Conservation (phyloP, 2,329 filamentous ascomycete species). For the Neofusicoccum laricinum region DNA sequence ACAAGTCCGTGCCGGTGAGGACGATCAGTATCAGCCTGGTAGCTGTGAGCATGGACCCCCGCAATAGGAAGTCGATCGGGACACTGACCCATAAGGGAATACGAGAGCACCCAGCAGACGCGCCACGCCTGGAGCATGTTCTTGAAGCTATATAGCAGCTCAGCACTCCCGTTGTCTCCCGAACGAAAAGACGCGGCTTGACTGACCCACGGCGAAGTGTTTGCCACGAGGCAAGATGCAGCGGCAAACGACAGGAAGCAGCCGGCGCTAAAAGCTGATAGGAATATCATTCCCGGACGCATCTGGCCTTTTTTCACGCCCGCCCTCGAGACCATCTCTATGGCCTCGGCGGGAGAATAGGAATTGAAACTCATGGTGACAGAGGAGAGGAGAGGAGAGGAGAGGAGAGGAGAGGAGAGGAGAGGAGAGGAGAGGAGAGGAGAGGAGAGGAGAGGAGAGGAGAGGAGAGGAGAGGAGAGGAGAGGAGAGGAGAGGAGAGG, state of each 20-base stretch:
- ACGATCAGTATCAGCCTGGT: conserved; percentile 21
- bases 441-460: background rate
- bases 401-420: background rate
- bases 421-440: background rate
- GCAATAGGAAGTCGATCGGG: background rate
- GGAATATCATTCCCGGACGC: conserved; percentile 53
- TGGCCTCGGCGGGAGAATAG: conserved; percentile 49
- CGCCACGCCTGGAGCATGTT: conserved; percentile 11
- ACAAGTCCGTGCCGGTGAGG: conserved; percentile 13
- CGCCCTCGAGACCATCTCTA: conserved; percentile 50
- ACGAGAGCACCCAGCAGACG: conserved; percentile 11
- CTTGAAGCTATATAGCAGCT: conserved; percentile 6
- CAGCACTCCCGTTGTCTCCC: background rate
- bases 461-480: background rate
- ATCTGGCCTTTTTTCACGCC: conserved; percentile 53
- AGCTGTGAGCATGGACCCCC: background rate
- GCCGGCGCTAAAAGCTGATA: conserved; percentile 52
- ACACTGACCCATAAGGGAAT: conserved; percentile 14
- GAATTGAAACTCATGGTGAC: conserved; percentile 32
- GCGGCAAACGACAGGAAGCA: conserved; percentile 49
- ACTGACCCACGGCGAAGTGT: conserved; percentile 18
- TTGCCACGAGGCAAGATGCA: conserved; percentile 11
- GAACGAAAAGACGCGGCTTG: background rate
- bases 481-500: background rate
- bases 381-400: background rate